Base-by-base conservation (phyloP, 2,329 filamentous ascomycete species). In the Penicillium sp. region DNA sequence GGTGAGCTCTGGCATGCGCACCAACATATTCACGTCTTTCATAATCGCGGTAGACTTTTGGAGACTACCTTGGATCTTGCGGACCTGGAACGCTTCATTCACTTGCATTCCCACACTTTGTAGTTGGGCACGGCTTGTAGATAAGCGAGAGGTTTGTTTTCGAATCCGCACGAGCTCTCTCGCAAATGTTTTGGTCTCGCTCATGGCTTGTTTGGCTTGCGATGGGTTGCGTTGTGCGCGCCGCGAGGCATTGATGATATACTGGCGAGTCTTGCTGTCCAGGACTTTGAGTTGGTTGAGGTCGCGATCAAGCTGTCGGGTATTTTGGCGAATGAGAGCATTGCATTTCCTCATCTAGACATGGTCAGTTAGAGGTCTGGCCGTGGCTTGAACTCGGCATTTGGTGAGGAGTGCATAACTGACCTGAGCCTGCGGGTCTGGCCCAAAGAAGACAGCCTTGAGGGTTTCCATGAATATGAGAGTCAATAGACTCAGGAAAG, bases 91-190 rank as follows among this genome's bases (percentile, higher is more conserved):
- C 1, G 95, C 93, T 80, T 98, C 94, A 73, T 93, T 92, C 73
- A 99, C 94, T 79, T 98, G 95, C 93, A 98, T 96, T 78, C 94
- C 89, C 46, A 99, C 94, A 68, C 90, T 94, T 74, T 89, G 88
- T 52, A 99, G 85, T 79, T 98, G 95, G 1, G 95, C 95, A 75
- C 96, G 96, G 70, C 89, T 90, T 0, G 94, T 98, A 19, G 89
- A 84, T 42, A 98, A 84, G 4, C 95, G 87, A 33, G 84, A 80
- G 19, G 84, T 85, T 65, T 93, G 88, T 75, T 89, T 91, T 66
- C 95, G 90, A 61, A 92, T 86, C 55, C 91, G 88, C 65, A 98
- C 87, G 53, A 98, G 85, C 78, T 97, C 94, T 67, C 88, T 85
- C 26, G 95, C 95, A 76, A 97, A 97, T 65, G 89, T 89, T 68